Percentiles rank a stretch among this genome's conserved stretches.
These are phyloP conservation scores for Vicia villosa DNA, from an alignment of 306 rosid species.

Conservation along the genomic window DNA sequence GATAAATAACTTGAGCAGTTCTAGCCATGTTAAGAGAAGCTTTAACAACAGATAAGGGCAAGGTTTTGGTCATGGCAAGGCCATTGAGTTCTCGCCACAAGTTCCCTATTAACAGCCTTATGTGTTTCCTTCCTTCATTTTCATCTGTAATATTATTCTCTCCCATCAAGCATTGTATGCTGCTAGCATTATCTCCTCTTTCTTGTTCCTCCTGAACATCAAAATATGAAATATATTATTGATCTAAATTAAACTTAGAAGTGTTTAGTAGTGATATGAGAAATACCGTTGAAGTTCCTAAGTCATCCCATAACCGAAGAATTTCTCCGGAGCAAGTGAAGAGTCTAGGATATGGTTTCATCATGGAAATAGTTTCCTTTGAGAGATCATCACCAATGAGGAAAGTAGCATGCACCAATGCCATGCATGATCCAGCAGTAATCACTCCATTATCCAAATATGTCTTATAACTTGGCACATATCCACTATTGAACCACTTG, in stretches of 20 bases:
- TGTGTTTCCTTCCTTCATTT: constrained; percentile 36
- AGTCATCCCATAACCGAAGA: constrained; percentile 55
- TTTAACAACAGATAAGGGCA: constrained; percentile 30
- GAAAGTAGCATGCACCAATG: constrained; percentile 47
- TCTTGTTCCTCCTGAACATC: constrained; percentile 48
- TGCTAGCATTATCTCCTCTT: constrained; percentile 51
- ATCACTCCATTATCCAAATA: constrained; percentile 49
- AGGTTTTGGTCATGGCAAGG: constrained; percentile 13
- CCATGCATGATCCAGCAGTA: constrained; percentile 54
- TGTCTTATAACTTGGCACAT: constrained; percentile 37
- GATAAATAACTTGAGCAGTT: constrained; percentile 56
- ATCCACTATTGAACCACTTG: constrained; percentile 44
- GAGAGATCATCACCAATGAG: constrained; percentile 43
- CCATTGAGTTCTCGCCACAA: constrained; percentile 45
- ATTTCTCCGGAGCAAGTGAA: constrained; percentile 49
- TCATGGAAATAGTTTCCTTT: constrained; percentile 37
- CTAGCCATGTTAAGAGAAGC: constrained; percentile 50
- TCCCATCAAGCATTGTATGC: constrained; percentile 42
- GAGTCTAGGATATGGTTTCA: constrained; percentile 47
- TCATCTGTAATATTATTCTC: constrained; percentile 18
- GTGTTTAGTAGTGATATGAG: no score
- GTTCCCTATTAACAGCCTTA: constrained; percentile 36
- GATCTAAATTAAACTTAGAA: no score
- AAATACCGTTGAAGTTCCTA: no score
- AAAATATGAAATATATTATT: no score